Evolutionary conservation across 2,329 filamentous ascomycete species (phyloP).

Genomic region (Fonsecaea nubica): DNA sequence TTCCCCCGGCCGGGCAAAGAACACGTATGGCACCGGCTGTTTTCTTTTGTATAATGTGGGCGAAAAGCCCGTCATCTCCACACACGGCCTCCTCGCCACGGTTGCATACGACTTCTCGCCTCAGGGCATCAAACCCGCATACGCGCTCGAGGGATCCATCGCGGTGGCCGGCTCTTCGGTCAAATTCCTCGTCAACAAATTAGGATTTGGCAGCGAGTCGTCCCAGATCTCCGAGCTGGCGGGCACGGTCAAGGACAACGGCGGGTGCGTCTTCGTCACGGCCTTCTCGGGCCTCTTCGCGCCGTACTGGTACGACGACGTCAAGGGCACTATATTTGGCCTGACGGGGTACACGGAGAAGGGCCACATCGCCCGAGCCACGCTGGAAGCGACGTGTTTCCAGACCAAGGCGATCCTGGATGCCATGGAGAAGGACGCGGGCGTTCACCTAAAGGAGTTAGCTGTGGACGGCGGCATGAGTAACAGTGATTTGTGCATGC

Average conservation of each 20-base stretch:
- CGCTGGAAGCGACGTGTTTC: conserved; percentile 81
- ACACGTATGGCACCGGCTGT: conserved; percentile 81
- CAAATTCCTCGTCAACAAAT: conserved; percentile 68
- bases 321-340: conserved; percentile 77
- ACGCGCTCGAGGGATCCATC: conserved; percentile 77
- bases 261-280: conserved; percentile 78
- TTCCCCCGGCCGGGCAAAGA: conserved; percentile 76
- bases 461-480: conserved; percentile 82
- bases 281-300: conserved; percentile 83
- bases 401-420: conserved; percentile 83
- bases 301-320: conserved; percentile 85
- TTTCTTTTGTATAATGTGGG: conserved; percentile 83
- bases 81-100: conserved; percentile 74
- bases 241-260: conserved; percentile 68
- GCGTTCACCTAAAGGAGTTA: conserved; percentile 71
- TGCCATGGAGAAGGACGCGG: conserved; percentile 80
- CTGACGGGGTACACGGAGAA: conserved; percentile 77
- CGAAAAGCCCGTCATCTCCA: conserved; percentile 75
- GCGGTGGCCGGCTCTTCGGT: conserved; percentile 75
- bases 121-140: conserved; percentile 66
- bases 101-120: conserved; percentile 74
- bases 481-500: conserved; percentile 81
- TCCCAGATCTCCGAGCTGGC: conserved; percentile 65
- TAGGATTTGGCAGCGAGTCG: conserved; percentile 61
- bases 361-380: conserved; percentile 79